Evolutionary conservation across 2,329 filamentous ascomycete species (phyloP), one percentile per base, ranked within the genome.

Genomic region (Ophiobolus disseminans): DNA sequence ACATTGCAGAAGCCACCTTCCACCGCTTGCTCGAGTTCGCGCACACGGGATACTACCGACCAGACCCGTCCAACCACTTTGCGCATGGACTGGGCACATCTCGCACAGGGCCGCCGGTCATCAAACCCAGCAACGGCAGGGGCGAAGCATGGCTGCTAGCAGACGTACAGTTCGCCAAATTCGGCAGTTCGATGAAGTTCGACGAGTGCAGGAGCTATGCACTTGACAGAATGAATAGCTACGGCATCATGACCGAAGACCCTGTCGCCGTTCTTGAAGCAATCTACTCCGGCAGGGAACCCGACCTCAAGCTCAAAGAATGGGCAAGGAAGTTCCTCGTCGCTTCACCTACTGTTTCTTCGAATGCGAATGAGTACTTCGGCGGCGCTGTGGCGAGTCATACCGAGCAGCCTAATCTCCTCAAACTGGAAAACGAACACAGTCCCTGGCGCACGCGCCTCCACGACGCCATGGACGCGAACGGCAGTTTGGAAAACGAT

Each of bases 171-270:
- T 55, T 68, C 30, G 58, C 72, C 57, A 72, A 72, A 48, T 53
- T 73, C 4, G 73, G 68, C 8, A 56, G 52, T 21, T 45, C 52
- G 2, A 65, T 75, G 51, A 60, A 65, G 16, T 76, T 76, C 45
- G 58, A 65, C 11, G 75, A 77, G 36, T 59, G 76, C 26, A 64
- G 66, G 26, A 48, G 38, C 1, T 60, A 72, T 22, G 69, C 72
- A 4, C 53, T 77, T 7, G 38, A 64, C 1, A 62, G 72, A 2
- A 55, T 77, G 31, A 68, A 68, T 41, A 40, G 52, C 0, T 63
- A 72, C 28, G 52, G 55, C 11, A 48, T 58, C 28, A 70, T 69
- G 2, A 49, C 56, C 22, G 72, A 75, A 42, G 67, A 76, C 38
- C 73, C 74, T 9, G 60, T 77, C 20, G 47, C 39, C 5, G 47